Base-by-base conservation (phyloP, 148 eudicot genomes). In the Persicaria maculosa region DNA sequence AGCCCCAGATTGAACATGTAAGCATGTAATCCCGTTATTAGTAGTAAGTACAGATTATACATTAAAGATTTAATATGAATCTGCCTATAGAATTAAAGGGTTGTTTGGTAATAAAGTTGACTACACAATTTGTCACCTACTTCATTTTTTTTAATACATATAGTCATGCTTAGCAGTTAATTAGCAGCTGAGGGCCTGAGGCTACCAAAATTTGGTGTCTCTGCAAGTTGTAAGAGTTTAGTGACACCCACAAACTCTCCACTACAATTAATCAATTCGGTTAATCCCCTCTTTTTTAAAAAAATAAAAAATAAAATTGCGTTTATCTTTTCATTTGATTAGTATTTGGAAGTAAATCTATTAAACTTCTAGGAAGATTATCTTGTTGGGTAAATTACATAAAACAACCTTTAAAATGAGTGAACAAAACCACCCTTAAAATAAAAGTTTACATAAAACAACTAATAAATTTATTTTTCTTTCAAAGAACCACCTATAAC, bases 11-110 rank as follows among this genome's bases (percentile, higher is more conserved):
- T 61, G 44, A 62, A 25, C 68, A 25, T 25, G 44, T 61, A 61
- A 22, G 68, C 44, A 61, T 61, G 68, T 62, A 62, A 25, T 62
- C 68, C 68, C 68, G 68, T 62, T n/a, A 62, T 62, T 31, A 62
- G 68, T 62, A 9, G 31, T 31, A 31, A 31, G 40, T 31, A 31
- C 40, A 2, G 40, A 31, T 31, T 31, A 31, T 31, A 31, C 40
- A 31, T 31, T 31, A 31, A 48, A 62, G 12, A 19, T 25, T 62
- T 62, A 62, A 62, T 62, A 62, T 9, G 31, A 31, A 9, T 62
- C 14, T 62, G 68, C 62, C 31, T 57, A 57, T 22, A 57, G 20
- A 25, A 57, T 17, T 57, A 17, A 57, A 62, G 68, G 68, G 14
- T 31, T 31, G 16, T 10, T 6, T 10, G 68, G 44, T 25, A 25